These are phyloP conservation scores for Rubia balearica DNA, from an alignment of 305 asterid genomes.

Conservation along the genomic window DNA sequence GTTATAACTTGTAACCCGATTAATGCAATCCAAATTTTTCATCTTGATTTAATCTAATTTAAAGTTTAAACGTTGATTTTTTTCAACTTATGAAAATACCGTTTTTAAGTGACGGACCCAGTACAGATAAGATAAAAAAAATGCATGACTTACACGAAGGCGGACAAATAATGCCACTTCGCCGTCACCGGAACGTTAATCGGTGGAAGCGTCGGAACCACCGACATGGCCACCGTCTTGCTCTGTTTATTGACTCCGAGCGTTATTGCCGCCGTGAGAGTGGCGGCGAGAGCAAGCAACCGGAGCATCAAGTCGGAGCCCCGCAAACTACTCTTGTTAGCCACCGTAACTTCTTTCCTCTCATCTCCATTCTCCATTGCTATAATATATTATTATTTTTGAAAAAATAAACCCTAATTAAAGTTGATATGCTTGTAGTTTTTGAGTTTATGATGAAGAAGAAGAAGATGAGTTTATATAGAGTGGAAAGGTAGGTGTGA, in stretches of 20 bases:
- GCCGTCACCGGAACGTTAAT: slow-evolving; percentile 43
- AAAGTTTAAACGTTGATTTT: no score
- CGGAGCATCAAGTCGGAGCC: slow-evolving; percentile 38
- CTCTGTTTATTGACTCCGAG: slow-evolving; percentile 47
- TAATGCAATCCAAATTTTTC: no score
- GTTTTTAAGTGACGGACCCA: no score
- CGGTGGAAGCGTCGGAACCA: slow-evolving; percentile 45
- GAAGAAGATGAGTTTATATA: background rate
- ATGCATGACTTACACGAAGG: slow-evolving; percentile 43
- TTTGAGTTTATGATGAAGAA: background rate
- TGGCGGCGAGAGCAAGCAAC: slow-evolving; percentile 35
- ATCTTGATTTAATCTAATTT: no score
- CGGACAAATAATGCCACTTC: slow-evolving; percentile 53
- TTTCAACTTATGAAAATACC: no score
- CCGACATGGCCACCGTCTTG: slow-evolving; percentile 23
- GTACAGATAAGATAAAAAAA: no score
- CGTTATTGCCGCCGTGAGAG: slow-evolving; percentile 45
- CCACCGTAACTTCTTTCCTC: slow-evolving; percentile 18
- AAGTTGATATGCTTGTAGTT: no score
- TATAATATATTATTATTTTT: no score
- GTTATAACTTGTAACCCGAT: no score
- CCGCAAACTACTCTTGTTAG: slow-evolving; percentile 13
- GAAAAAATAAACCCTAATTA: background rate
- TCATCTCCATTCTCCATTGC: slow-evolving; percentile 3
- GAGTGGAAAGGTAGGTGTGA: background rate